Base-by-base conservation (phyloP, 208 protist genomes). In the Leishmania tropica region DNA sequence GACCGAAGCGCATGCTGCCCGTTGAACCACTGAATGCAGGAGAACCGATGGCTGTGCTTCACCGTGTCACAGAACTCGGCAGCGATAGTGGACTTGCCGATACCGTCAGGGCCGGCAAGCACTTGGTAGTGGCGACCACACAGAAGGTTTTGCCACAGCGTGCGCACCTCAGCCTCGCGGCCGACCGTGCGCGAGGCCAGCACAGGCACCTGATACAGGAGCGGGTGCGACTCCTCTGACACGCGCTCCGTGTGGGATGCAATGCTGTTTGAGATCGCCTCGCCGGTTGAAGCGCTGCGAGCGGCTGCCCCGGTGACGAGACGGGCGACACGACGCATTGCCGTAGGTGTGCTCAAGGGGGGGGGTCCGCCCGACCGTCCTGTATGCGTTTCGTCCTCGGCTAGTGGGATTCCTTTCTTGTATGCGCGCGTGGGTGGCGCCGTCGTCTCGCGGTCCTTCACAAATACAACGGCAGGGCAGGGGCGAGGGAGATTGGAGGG, bases 1-100 rank as follows among this genome's bases (percentile, higher is more conserved):
- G 83, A 79, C 2, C 42, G 47, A 51, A 88, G 68, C 19, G 78
- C 65, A 31, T 88, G 79, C 56, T 87, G 83, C 11, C 83, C 88
- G 79, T 93, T 90, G 76, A 96, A 94, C 93, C 95, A 98, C 79
- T 94, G 93, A 78, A 98, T 95, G 85, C 95, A 98, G 6, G 92
- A 92, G 76, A 98, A 98, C 15, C 93, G 90, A 37, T 87, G 84
- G 75, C 92, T 95, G 40, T 90, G 90, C 21, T 88, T 81, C 45
- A 87, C 93, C 1, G 89, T 81, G 45, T 96, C 91, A 75, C 92
- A 96, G 65, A 98, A 96, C 81, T 96, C 93, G 0, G 91, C 93
- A 2, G 92, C 93, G n/a, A 98, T 58, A 1, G 93, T 91, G 0
- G 95, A 96, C 83, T 98, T 98, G 42, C 95, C 95, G 65, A 98